Evolutionary conservation across 306 rosid species (phyloP).

Genomic region (Sindora glabra): DNA sequence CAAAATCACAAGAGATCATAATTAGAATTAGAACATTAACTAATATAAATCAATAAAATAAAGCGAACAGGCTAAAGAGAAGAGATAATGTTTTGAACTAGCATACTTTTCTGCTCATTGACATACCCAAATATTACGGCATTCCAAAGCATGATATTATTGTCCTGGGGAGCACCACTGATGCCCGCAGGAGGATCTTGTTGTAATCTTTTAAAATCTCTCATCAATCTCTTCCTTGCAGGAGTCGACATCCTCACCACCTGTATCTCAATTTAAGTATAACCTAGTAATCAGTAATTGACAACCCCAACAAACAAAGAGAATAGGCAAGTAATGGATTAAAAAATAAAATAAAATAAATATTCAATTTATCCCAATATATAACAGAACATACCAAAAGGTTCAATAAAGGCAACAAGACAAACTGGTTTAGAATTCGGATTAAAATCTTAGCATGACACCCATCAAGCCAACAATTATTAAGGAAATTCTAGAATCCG

Average conservation of each 20-base stretch:
- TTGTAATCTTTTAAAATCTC: constrained; percentile 77
- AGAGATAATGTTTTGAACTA: background rate
- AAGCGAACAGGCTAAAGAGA: background rate
- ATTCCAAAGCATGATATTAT: constrained; percentile 78
- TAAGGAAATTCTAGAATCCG: background rate
- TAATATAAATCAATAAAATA: background rate
- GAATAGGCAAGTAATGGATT: background rate
- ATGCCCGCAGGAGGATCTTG: constrained; percentile 88
- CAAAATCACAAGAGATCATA: constrained; percentile 20
- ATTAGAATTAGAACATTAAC: background rate
- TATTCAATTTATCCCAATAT: background rate
- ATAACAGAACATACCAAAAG: background rate
- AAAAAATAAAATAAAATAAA: no score
- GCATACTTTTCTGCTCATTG: background rate
- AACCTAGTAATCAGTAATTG: background rate
- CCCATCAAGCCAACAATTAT: background rate
- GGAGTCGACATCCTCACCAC: constrained; percentile 80
- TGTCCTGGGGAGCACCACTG: constrained; percentile 85
- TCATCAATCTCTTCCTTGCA: constrained; percentile 70
- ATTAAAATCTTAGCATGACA: background rate
- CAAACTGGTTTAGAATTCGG: no score
- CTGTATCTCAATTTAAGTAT: constrained; percentile 17
- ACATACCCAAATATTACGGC: constrained; percentile 80
- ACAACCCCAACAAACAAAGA: background rate
- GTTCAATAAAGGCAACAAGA: background rate